phyloP scores from a whole-genome alignment of 2,329 filamentous ascomycete species.

The Fusarium pseudoanthophilum region DNA sequence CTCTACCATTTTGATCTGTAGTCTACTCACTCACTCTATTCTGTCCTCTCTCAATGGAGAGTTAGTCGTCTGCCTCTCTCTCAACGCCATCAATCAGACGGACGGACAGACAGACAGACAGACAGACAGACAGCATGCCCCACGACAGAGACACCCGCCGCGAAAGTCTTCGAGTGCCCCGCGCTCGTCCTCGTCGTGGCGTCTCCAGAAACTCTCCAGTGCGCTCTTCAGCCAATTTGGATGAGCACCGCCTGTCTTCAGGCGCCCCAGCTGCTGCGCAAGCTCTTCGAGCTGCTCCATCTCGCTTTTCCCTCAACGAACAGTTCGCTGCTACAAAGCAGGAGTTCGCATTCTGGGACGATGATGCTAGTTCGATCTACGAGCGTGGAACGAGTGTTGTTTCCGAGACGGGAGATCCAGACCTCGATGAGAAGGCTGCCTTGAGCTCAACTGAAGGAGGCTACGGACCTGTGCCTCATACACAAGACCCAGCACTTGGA shows the following conservation, averaged over 20 bases:
- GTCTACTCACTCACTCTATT: background rate
- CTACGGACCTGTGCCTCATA: background rate
- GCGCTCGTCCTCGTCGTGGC: conserved; percentile 32
- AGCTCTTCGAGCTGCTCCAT: conserved; percentile 51
- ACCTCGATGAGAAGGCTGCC: conserved; percentile 25
- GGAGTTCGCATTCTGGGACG: conserved; percentile 60
- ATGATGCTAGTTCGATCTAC: conserved; percentile 58
- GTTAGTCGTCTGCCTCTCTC: conserved; percentile 7
- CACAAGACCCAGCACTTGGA: background rate
- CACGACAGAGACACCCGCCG: conserved; percentile 39
- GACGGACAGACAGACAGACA: no score
- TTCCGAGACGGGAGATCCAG: conserved; percentile 32
- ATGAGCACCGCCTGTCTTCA: conserved; percentile 38
- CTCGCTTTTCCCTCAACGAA: conserved; percentile 59
- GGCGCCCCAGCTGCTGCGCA: conserved; percentile 28
- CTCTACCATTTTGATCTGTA: background rate
- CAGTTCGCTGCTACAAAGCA: conserved; percentile 60
- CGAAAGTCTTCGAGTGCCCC: conserved; percentile 47
- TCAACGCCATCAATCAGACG: conserved; percentile 4
- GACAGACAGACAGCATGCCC: conserved; percentile 35
- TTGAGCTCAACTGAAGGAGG: conserved; percentile 25
- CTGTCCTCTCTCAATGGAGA: conserved; percentile 1
- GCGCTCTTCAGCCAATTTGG: conserved; percentile 40
- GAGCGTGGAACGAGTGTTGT: conserved; percentile 47
- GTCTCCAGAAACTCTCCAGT: conserved; percentile 38